Percentiles rank a stretch among this genome's conserved stretches.
phyloP scores from a whole-genome alignment of 2,329 filamentous ascomycete species.

The Penicillium sp. region DNA sequence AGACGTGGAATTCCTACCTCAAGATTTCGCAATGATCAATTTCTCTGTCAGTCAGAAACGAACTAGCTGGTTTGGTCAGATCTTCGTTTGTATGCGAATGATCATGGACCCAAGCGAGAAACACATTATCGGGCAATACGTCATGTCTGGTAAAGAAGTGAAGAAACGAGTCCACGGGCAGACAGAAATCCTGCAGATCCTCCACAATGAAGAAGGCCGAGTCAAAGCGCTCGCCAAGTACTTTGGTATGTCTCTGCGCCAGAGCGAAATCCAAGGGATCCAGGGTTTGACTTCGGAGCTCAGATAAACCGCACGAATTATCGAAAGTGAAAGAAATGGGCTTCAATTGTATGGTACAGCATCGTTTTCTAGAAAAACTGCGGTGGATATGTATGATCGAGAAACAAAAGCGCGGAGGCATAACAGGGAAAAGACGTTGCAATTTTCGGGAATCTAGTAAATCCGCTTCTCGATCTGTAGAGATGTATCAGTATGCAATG shows the following conservation, averaged over 20 bases:
- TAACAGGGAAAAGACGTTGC: constrained; percentile 22
- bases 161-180: constrained; percentile 56
- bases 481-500: constrained; percentile 18
- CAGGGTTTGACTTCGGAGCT: constrained; percentile 52
- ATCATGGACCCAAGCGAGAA: constrained; percentile 50
- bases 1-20: constrained; percentile 62
- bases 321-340: neutral
- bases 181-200: constrained; percentile 49
- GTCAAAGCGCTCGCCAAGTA: constrained; percentile 52
- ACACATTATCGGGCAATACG: constrained; percentile 54
- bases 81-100: constrained; percentile 56
- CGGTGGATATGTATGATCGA: constrained; percentile 26
- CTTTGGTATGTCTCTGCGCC: constrained; percentile 55
- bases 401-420: constrained; percentile 22
- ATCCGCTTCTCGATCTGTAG: constrained; percentile 42
- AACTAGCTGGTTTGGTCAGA: constrained; percentile 56
- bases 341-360: constrained; percentile 23
- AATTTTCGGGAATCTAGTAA: constrained; percentile 30
- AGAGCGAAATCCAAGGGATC: constrained; percentile 54
- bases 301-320: constrained; percentile 13
- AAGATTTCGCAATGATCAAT: constrained; percentile 64
- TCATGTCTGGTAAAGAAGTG: constrained; percentile 52
- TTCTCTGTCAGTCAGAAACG: constrained; percentile 53
- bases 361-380: constrained; percentile 22
- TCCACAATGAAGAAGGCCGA: constrained; percentile 55